These are phyloP conservation scores for Phascolomyces articulosus DNA, from an alignment of 371 early-diverging fungal species.

Conservation along the genomic window DNA sequence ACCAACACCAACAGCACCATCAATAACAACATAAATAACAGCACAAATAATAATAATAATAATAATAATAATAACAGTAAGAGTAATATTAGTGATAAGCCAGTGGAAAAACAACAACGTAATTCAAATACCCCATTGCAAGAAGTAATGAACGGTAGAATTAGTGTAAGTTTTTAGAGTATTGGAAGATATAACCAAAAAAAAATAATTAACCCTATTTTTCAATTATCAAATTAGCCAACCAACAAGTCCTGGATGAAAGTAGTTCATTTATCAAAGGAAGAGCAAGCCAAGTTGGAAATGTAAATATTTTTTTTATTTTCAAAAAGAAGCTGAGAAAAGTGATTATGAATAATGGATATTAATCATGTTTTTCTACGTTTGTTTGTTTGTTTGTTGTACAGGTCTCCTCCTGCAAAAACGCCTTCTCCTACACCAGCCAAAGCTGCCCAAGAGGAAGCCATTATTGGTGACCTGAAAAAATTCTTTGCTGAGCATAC, in stretches of 20 bases:
- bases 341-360: no score
- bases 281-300: constrained; percentile 63
- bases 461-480: constrained; percentile 50
- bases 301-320: constrained; percentile 22
- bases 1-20: background rate
- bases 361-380: no score
- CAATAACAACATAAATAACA: background rate
- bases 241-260: constrained; percentile 67
- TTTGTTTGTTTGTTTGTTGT: no score
- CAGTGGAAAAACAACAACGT: background rate
- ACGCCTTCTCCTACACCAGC: constrained; percentile 18
- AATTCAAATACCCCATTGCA: constrained; percentile 1
- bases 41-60: no score
- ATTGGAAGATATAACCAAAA: background rate
- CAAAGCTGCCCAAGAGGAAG: constrained; percentile 47
- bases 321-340: background rate
- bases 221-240: background rate
- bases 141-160: constrained; percentile 9
- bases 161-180: background rate
- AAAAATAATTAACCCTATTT: background rate
- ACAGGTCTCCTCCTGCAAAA: constrained; percentile 14
- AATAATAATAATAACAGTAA: background rate
- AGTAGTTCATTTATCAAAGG: constrained; percentile 63
- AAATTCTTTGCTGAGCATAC: constrained; percentile 42
- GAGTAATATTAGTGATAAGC: background rate